Percentiles rank a stretch among this genome's conserved stretches.
Conservation (phyloP, 805 yeast genomes). For the Kodamaea sagamina region DNA sequence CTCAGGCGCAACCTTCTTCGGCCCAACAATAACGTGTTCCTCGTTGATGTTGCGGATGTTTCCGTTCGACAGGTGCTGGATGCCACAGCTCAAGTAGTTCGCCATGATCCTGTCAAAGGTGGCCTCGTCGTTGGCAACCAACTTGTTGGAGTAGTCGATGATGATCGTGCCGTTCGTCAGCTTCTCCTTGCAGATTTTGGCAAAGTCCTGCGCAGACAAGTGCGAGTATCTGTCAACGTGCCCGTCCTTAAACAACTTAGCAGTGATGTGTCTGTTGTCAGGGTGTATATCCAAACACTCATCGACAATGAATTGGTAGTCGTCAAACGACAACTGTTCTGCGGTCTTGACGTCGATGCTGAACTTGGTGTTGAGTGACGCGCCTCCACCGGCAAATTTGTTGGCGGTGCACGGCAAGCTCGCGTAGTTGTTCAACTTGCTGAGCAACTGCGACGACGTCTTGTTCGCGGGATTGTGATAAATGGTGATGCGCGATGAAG, state of each 20-base stretch:
- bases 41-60: slow-evolving; percentile 13
- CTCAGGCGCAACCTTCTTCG: slow-evolving; percentile 1
- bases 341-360: slow-evolving; percentile 20
- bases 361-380: slow-evolving; percentile 20
- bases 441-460: slow-evolving; percentile 29
- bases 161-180: slow-evolving; percentile 28
- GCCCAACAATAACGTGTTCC: slow-evolving; percentile 10
- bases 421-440: slow-evolving; percentile 21
- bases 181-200: slow-evolving; percentile 18
- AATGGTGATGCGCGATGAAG: slow-evolving; percentile 24
- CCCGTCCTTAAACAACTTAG: slow-evolving; percentile 24
- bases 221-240: slow-evolving; percentile 21
- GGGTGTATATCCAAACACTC: slow-evolving; percentile 38
- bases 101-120: slow-evolving; percentile 47
- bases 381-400: slow-evolving; percentile 11
- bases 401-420: slow-evolving; percentile 21
- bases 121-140: slow-evolving; percentile 51
- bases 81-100: slow-evolving; percentile 36
- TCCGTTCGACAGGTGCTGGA: slow-evolving; percentile 23
- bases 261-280: slow-evolving; percentile 29
- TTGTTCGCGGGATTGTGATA: slow-evolving; percentile 34
- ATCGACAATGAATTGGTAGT: slow-evolving; percentile 29
- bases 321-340: slow-evolving; percentile 24
- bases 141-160: slow-evolving; percentile 63
- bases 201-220: slow-evolving; percentile 23